Base-by-base conservation (phyloP, 169 alveolate species). In the Babesia ovis region DNA sequence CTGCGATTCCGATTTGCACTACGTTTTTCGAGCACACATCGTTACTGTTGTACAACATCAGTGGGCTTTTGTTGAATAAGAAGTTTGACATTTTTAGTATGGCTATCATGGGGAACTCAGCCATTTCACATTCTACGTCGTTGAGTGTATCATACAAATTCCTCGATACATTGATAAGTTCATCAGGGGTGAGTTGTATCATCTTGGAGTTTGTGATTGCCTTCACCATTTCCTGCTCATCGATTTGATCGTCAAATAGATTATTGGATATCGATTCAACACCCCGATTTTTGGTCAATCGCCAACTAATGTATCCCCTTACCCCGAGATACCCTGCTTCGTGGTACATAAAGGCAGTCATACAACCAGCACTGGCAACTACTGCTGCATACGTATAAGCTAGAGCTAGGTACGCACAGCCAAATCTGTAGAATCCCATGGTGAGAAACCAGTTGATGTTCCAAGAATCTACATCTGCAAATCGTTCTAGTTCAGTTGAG, bases 381-480 rank as follows among this genome's bases (percentile, higher is more conserved):
- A 81, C 39, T 25, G 67, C 41, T 25, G 64, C 43, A 45, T 68
- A 81, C 32, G 56, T 53, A 45, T 81, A 72, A 4, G 74, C 50
- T 29, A 81, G 43, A 6, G 59, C 60, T 14, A 66, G n/a, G 57
- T 72, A 72, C 0, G 85, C 89, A 34, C 89, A 81, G 4, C 85
- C 82, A 32, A 81, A 81, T 55, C 89, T 60, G 75, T 81, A 72
- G 59, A 81, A 81, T 3, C 89, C 89, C 54, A 81, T 56, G 6
- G 89, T 81, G 3, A 70, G 46, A 32, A 81, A 81, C 79, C 77
- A 71, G 46, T 77, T 69, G 51, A 72, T 45, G 37, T 60, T 54
- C 72, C 77, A 81, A 9, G 89, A 55, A 54, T 58, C 46, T 4
- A 29, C 67, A 22, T 72, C 89, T 8, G 68, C 42, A 1, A 79